Evolutionary conservation across 495 filamentous ascomycete genomes (phyloP).

Genomic region (Lophium mytilinum): DNA sequence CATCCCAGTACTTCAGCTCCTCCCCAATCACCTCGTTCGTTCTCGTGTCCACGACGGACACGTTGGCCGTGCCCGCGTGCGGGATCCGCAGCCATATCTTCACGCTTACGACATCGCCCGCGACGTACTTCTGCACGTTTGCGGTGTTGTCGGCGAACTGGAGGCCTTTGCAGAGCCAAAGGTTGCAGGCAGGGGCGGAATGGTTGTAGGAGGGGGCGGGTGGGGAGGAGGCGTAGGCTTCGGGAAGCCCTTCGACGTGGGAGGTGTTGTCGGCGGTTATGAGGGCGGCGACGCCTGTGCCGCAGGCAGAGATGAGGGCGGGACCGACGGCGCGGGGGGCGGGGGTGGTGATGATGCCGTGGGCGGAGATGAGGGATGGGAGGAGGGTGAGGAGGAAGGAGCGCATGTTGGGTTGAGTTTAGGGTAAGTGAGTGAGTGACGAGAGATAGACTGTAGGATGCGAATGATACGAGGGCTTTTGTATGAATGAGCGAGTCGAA

Average conservation of each 20-base stretch:
- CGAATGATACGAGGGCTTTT: no score
- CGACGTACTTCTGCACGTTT: slow-evolving; percentile 17
- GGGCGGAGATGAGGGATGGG: background rate
- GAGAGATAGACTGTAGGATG: no score
- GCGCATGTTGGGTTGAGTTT: no score
- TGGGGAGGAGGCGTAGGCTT: slow-evolving; percentile 3
- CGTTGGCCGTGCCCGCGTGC: no score
- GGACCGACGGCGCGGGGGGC: slow-evolving; percentile 18
- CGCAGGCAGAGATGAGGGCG: slow-evolving; percentile 14
- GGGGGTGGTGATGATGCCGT: slow-evolving; percentile 20
- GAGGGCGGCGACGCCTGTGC: slow-evolving; percentile 7
- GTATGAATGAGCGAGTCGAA: no score
- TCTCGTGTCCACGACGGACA: no score
- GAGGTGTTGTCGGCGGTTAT: slow-evolving; percentile 24
- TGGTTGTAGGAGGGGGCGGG: slow-evolving; percentile 8
- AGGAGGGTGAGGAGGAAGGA: no score
- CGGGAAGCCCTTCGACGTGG: slow-evolving; percentile 19
- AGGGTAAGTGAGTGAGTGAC: no score
- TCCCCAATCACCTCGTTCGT: no score
- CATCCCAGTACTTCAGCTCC: slow-evolving; percentile 16
- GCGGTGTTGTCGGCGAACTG: slow-evolving; percentile 22
- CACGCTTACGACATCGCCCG: slow-evolving; percentile 9
- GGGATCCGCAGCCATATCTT: no score
- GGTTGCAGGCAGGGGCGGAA: slow-evolving; percentile 15
- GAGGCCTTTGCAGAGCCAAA: slow-evolving; percentile 26